Evolutionary conservation across 305 asterid genomes (phyloP).

Genomic region (Fraxinus platypoda): DNA sequence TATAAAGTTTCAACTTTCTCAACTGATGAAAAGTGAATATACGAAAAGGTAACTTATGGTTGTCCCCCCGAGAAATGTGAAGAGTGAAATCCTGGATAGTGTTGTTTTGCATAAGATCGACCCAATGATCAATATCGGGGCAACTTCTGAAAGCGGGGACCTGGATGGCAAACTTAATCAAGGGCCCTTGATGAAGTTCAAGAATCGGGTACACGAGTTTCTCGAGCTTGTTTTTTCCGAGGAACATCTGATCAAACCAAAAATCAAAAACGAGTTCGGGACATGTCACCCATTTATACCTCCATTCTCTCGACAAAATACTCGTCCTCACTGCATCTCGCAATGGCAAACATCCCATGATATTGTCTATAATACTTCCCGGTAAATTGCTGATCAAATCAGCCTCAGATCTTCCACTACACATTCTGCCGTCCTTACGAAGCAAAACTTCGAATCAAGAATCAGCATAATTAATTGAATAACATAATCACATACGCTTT

Average conservation of each 20-base stretch:
- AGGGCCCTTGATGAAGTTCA: slow-evolving; percentile 1
- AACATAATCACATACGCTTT: background rate
- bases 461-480: background rate
- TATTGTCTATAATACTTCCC: background rate
- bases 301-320: slow-evolving; percentile 9
- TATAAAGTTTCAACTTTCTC: background rate
- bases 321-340: slow-evolving; percentile 20
- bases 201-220: background rate
- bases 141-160: background rate
- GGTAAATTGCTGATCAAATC: slow-evolving; percentile 5
- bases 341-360: slow-evolving; percentile 17
- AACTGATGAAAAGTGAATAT: background rate
- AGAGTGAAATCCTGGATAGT: slow-evolving; percentile 11
- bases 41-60: background rate
- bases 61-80: background rate
- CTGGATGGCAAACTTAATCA: background rate
- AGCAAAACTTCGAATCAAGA: background rate
- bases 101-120: background rate
- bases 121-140: slow-evolving; percentile 8
- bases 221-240: background rate
- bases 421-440: background rate
- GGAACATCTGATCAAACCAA: background rate
- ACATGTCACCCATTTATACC: background rate
- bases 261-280: background rate
- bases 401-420: background rate